Conservation (phyloP, 805 yeast genomes). For the Cyberlindnera veronae region DNA sequence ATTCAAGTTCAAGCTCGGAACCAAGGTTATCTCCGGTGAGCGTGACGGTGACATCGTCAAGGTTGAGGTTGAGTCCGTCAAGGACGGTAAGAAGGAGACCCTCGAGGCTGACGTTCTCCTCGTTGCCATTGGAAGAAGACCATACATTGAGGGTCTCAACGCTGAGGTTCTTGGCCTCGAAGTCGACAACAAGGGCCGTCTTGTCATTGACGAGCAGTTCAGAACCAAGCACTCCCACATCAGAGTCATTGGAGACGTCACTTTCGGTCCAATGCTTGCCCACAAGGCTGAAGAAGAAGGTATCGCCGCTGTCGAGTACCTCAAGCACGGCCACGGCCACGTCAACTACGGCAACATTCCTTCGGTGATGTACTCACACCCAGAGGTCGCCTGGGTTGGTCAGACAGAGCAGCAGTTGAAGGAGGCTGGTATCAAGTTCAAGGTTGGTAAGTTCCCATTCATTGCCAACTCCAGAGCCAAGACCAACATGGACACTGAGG, state of each 20-base stretch:
- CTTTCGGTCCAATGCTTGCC: constrained; percentile 99
- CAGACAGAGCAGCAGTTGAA: constrained; percentile 92
- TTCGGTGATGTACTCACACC: constrained; percentile 98
- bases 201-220: constrained; percentile 91
- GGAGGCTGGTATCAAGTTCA: constrained; percentile 87
- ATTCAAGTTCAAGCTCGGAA: constrained; percentile 83
- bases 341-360: constrained; percentile 98
- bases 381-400: constrained; percentile 99
- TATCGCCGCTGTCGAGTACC: constrained; percentile 94
- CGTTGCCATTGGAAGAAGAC: constrained; percentile 99
- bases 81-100: constrained; percentile 74
- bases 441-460: constrained; percentile 97
- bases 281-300: constrained; percentile 99
- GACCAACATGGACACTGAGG: constrained; percentile 95
- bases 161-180: constrained; percentile 89
- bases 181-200: constrained; percentile 85
- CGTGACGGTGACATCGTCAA: constrained; percentile 87
- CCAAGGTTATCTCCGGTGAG: constrained; percentile 85
- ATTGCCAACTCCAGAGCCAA: constrained; percentile 99
- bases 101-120: constrained; percentile 89
- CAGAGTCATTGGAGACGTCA: constrained; percentile 96
- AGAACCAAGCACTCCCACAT: constrained; percentile 90
- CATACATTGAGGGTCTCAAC: constrained; percentile 85
- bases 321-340: constrained; percentile 93
- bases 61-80: constrained; percentile 84